Evolutionary conservation across 2,329 filamentous ascomycete species (phyloP), one percentile per base, ranked within the genome.

Genomic region (Diaporthe nobilis): DNA sequence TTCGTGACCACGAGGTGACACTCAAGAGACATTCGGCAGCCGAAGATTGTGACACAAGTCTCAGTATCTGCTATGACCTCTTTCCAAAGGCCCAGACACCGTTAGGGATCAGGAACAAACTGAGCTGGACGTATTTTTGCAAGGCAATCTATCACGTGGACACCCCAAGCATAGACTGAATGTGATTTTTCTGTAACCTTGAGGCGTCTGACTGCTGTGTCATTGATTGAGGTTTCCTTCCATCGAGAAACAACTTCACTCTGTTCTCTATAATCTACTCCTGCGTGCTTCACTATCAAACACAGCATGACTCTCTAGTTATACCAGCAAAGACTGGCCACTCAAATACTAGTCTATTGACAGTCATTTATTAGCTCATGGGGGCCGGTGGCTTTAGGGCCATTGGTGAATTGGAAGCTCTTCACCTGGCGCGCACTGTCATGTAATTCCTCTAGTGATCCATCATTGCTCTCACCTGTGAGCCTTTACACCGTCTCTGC

Each of bases 51-150:
- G 34, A 70, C n/a, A 70, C 49, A 28, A 39, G 65, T 42, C 34
- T 70, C 65, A 28, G 65, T 9, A 53, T 55, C n/a, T 42, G 65
- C 49, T 70, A 28, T 70, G 49, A 49, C 42, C 28, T n/a, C n/a
- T 31, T 25, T 7, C 15, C 28, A 8, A 31, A n/a, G 15, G 7
- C 39, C 4, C 15, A 34, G 25, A 47, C 25, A 28, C 3, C 3
- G 12, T 13, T 49, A 22, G 42, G 22, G 53, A 8, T 28, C 42
- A 15, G 3, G 42, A 49, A 3, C 6, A 49, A 47, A n/a, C 39
- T 2, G 10, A 20, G 9, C 17, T 22, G 10, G 25, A 47, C 17
- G 17, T 7, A 2, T 28, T 3, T 49, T 17, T 3, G 61, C 9
- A 17, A 9, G 12, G 4, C 17, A 34, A 34, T 5, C 6, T n/a